Conservation (phyloP, 1,284 basidiomycete genomes). For the Leccinum pachyderme region DNA sequence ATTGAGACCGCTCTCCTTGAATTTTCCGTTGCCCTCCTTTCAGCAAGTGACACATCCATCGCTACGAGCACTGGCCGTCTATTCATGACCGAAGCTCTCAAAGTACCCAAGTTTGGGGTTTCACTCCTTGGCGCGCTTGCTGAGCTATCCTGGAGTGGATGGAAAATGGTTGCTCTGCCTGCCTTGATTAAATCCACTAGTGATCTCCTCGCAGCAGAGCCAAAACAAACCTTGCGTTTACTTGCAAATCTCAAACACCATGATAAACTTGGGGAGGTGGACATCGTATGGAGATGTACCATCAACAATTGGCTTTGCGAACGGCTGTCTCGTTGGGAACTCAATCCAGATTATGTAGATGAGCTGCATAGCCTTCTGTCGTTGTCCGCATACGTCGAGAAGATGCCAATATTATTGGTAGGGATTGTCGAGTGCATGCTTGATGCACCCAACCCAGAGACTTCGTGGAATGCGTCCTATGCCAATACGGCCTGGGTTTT, state of each 20-base stretch:
- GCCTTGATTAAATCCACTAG: conserved; percentile 50
- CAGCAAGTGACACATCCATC: conserved; percentile 61
- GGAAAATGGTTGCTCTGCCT: conserved; percentile 65
- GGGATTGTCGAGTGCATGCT: conserved; percentile 49
- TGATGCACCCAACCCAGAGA: conserved; percentile 32
- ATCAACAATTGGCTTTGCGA: conserved; percentile 45
- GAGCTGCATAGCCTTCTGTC: conserved; percentile 50
- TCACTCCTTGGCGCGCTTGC: conserved; percentile 57
- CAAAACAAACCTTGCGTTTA: conserved; percentile 45
- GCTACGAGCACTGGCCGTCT: conserved; percentile 62
- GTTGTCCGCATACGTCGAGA: conserved; percentile 49
- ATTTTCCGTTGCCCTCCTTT: conserved; percentile 49
- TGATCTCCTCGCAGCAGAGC: conserved; percentile 43
- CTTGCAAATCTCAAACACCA: conserved; percentile 47
- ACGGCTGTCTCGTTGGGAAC: conserved; percentile 30
- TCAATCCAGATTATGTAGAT: conserved; percentile 33
- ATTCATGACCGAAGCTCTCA: conserved; percentile 50
- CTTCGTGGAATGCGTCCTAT: conserved; percentile 35
- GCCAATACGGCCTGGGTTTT: conserved; percentile 54
- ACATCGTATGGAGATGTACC: conserved; percentile 55
- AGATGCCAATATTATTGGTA: conserved; percentile 46
- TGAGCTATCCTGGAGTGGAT: conserved; percentile 69
- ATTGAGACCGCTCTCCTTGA: conserved; percentile 47
- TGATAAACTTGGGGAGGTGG: conserved; percentile 51
- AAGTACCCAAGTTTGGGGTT: conserved; percentile 43